Conservation (phyloP, 768 basidiomycete genomes). For the Xerocomus spinulosus region DNA sequence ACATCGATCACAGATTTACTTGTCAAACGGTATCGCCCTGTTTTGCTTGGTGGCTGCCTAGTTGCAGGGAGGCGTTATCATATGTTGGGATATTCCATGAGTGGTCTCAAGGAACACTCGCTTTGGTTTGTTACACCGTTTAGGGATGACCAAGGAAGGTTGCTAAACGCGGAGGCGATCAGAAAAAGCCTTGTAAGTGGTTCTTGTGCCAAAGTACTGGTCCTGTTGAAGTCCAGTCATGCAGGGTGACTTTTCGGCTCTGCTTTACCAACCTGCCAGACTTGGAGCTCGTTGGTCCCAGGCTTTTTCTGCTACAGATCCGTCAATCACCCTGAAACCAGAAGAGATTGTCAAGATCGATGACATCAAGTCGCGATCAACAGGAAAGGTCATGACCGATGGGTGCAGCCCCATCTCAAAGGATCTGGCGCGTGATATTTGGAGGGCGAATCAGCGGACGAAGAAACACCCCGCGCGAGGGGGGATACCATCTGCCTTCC, state of each 20-base stretch:
- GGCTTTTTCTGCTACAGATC: conserved; percentile 49
- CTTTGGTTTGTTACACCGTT: conserved; percentile 49
- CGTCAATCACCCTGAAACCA: conserved; percentile 35
- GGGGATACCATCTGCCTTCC: conserved; percentile 37
- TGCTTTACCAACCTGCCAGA: conserved; percentile 40
- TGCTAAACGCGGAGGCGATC: conserved; percentile 26
- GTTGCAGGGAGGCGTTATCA: conserved; percentile 44
- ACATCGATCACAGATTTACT: conserved; percentile 32
- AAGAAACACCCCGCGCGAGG: conserved; percentile 20
- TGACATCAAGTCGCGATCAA: conserved; percentile 30
- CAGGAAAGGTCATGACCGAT: conserved; percentile 43
- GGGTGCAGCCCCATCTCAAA: conserved; percentile 46
- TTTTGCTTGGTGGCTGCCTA: conserved; percentile 31
- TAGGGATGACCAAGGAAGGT: conserved; percentile 17
- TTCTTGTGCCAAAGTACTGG: neutral
- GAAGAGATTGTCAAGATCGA: conserved; percentile 32
- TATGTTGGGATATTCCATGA: conserved; percentile 51
- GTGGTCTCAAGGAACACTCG: conserved; percentile 46
- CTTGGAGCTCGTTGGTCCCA: conserved; percentile 52
- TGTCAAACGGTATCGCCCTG: conserved; percentile 30
- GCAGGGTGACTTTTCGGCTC: conserved; percentile 39
- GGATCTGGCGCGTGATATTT: conserved; percentile 33
- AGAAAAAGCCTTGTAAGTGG: conserved; percentile 33
- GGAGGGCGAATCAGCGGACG: conserved; percentile 31
- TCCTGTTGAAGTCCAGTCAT: neutral